Evolutionary conservation across 225 moss, liverwort and hornwort genomes (phyloP).

Genomic region (Neckera pumila): DNA sequence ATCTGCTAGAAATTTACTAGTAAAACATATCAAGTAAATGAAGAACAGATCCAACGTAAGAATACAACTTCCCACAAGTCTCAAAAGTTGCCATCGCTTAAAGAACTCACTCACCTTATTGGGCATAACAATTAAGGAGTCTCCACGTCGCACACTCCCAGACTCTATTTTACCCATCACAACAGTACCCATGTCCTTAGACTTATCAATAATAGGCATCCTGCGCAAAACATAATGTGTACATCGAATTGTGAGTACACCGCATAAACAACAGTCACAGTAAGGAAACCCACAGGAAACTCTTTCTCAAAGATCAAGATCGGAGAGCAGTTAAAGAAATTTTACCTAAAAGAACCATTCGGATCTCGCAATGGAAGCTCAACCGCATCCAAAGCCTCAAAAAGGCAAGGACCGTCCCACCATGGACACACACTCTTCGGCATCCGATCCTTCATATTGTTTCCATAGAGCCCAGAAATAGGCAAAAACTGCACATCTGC

Average conservation of each 20-base stretch:
- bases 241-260: background rate
- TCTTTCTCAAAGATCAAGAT: background rate
- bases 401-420: slow-evolving; percentile 91
- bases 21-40: background rate
- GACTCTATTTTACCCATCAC: slow-evolving; percentile 99
- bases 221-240: background rate
- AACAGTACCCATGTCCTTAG: slow-evolving; percentile 95
- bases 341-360: slow-evolving; percentile 64
- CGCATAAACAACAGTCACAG: background rate
- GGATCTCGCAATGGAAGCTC: slow-evolving; percentile 76
- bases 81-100: background rate
- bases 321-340: background rate
- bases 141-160: slow-evolving; percentile 93
- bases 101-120: slow-evolving; percentile 24
- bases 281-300: background rate
- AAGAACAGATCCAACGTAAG: background rate
- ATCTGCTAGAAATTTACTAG: background rate
- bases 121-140: slow-evolving; percentile 77
- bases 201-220: slow-evolving; percentile 85
- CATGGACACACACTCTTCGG: slow-evolving; percentile 53
- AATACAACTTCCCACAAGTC: background rate
- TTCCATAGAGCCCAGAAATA: slow-evolving; percentile 76
- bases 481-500: slow-evolving; percentile 90
- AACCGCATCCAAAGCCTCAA: slow-evolving; percentile 84
- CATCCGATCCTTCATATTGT: slow-evolving; percentile 72